Percentiles rank a stretch among this genome's conserved stretches.
phyloP scores from a whole-genome alignment of 139 green algal genomes.

The Zygnema cylindricum region DNA sequence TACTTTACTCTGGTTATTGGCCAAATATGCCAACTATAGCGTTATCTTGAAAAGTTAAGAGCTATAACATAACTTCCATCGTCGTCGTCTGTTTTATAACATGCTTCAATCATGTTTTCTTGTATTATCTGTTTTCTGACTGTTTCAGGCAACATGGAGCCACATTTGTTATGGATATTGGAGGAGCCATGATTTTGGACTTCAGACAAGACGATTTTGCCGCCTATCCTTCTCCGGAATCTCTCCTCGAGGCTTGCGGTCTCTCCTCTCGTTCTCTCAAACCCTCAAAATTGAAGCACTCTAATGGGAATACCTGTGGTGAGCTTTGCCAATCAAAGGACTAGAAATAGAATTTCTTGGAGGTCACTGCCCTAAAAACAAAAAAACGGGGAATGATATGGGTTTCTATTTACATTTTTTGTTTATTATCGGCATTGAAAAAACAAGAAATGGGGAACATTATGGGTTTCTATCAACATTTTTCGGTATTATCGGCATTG shows the following conservation, averaged over 20 bases:
- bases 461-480: no score
- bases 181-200: slow-evolving; percentile 41
- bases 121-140: no score
- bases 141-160: slow-evolving; percentile 54
- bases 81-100: neutral
- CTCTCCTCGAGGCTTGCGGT: slow-evolving; percentile 47
- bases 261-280: neutral
- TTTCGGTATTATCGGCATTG: no score
- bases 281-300: neutral
- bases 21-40: neutral
- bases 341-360: no score
- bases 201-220: slow-evolving; percentile 45
- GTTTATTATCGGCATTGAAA: no score
- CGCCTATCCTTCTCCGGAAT: slow-evolving; percentile 37
- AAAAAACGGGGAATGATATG: no score
- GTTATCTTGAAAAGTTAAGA: no score
- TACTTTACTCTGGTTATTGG: neutral
- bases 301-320: neutral
- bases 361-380: no score
- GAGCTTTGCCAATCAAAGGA: no score
- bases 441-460: no score
- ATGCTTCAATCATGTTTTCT: neutral
- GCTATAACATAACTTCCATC: neutral
- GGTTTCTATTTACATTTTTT: no score
- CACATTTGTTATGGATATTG: slow-evolving; percentile 53